Evolutionary conservation across 164 flowering plant genomes (phyloP).

Genomic region (Aristolochia fimbriata): DNA sequence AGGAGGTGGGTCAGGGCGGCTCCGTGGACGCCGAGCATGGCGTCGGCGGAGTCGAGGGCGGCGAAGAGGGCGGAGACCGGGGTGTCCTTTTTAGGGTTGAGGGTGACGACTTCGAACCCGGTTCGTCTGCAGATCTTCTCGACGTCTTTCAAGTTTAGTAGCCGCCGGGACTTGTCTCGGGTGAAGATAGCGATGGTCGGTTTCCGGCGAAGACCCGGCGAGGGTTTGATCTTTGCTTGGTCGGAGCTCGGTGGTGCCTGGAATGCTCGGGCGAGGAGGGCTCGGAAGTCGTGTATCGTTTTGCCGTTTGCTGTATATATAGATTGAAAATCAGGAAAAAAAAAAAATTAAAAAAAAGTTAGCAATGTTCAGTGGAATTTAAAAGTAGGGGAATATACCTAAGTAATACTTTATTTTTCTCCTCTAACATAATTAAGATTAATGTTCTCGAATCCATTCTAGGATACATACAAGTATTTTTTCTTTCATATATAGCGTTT

Average conservation of each 20-base stretch:
- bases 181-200: conserved; percentile 6
- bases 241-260: not conserved
- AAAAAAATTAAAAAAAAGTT: no score
- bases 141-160: conserved; percentile 5
- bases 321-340: no score
- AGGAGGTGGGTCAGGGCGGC: conserved; percentile 15
- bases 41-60: conserved; percentile 5
- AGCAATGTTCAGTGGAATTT: no score
- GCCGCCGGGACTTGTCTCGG: conserved; percentile 6
- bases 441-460: no score
- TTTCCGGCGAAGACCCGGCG: not conserved
- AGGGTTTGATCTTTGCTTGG: not conserved
- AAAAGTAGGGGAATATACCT: no score
- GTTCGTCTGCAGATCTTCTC: not conserved
- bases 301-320: conserved; percentile 1
- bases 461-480: no score
- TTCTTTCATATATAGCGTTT: no score
- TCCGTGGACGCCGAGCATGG: conserved; percentile 13
- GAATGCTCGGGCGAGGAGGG: conserved; percentile 5
- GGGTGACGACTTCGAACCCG: conserved; percentile 4
- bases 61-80: conserved; percentile 5
- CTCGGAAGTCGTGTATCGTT: conserved; percentile 8
- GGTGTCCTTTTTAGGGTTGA: conserved; percentile 3
- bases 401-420: no score
- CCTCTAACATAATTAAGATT: no score